Percentiles rank a stretch among this genome's conserved stretches.
Conservation (phyloP, 2,329 filamentous ascomycete genomes). For the Arthrocladium fulminans region DNA sequence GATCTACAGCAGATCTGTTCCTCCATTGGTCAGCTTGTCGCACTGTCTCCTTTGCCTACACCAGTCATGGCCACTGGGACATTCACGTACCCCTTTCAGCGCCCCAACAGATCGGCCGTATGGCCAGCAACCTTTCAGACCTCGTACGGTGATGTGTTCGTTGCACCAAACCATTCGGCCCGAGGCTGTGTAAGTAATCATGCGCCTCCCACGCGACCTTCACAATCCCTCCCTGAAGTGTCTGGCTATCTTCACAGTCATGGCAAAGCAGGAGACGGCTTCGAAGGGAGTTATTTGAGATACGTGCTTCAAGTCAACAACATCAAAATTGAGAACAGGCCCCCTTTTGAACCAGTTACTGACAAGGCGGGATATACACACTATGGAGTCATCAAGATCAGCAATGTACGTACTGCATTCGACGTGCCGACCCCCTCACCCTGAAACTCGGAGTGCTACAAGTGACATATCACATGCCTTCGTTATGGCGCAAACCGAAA, state of each 20-base stretch:
- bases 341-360: slow-evolving; percentile 22
- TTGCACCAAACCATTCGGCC: background rate
- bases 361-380: slow-evolving; percentile 14
- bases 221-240: background rate
- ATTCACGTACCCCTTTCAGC: background rate
- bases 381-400: slow-evolving; percentile 29
- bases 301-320: slow-evolving; percentile 5
- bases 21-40: background rate
- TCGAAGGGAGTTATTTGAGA: background rate
- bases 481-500: too few species aligned
- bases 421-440: too few species aligned
- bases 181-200: background rate
- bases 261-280: slow-evolving; percentile 6
- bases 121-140: background rate
- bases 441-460: too few species aligned
- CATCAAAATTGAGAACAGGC: slow-evolving; percentile 9
- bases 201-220: background rate
- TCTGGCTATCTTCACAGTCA: background rate
- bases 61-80: background rate
- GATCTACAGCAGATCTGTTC: background rate
- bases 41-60: background rate
- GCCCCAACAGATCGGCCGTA: background rate
- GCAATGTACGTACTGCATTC: slow-evolving; percentile 24
- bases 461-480: too few species aligned
- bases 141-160: background rate